Percentiles rank a stretch among this genome's conserved stretches.
These are phyloP conservation scores for Scenedesmus sp. DNA, from an alignment of 163 green algal species.

Conservation along the genomic window DNA sequence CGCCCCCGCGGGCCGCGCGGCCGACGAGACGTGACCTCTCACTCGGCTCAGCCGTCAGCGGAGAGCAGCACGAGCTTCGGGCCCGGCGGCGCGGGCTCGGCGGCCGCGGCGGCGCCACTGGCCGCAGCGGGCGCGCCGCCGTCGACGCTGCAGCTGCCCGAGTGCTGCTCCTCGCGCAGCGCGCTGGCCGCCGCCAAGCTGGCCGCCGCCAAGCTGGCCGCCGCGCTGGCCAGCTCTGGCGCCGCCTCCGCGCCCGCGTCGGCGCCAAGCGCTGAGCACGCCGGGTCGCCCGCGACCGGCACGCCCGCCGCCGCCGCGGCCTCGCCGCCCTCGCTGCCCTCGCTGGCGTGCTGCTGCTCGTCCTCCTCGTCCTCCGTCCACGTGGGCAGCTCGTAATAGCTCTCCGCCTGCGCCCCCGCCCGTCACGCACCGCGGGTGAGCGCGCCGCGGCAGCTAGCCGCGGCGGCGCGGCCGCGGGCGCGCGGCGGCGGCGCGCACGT, in stretches of 20 bases:
- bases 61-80: neutral
- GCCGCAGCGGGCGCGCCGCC: neutral
- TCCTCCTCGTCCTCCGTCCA: conserved; percentile 32
- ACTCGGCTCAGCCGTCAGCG: no score
- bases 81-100: no score
- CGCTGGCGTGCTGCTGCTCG: neutral
- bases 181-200: neutral
- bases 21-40: no score
- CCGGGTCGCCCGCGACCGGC: neutral
- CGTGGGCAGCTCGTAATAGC: no score
- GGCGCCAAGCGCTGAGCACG: no score
- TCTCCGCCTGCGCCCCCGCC: no score
- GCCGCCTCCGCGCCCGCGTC: neutral
- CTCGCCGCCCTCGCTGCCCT: conserved; percentile 5
- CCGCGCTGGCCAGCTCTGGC: no score
- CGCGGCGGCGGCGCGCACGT: neutral
- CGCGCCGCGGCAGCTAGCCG: no score
- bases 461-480: no score
- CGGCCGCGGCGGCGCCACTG: neutral
- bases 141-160: neutral
- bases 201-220: neutral
- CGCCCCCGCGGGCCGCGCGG: no score
- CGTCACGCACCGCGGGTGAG: neutral
- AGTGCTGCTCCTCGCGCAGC: conserved; percentile 1
- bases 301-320: no score